Conservation (phyloP, 2,329 filamentous ascomycete species). For the Elsinoe ampelina region DNA sequence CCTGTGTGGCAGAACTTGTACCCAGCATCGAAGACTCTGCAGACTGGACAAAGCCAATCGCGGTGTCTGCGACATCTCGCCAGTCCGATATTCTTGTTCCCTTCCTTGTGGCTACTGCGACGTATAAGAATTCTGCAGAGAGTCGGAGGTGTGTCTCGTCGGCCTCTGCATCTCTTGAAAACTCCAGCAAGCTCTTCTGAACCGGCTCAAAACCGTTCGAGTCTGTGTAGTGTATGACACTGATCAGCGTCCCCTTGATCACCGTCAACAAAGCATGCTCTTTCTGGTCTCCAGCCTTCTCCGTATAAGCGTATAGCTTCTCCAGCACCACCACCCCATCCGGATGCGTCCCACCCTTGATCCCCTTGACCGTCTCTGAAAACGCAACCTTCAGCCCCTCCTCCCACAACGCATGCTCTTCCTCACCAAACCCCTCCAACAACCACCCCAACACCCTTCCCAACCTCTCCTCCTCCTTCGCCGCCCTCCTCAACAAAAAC, state of each 20-base stretch:
- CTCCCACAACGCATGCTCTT: constrained; percentile 52
- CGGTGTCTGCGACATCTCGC: constrained; percentile 49
- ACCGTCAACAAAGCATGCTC: constrained; percentile 28
- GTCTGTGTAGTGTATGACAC: constrained; percentile 72
- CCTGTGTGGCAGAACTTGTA: constrained; percentile 29
- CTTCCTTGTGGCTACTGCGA: constrained; percentile 68
- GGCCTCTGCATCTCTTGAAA: constrained; percentile 31
- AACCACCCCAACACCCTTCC: constrained; percentile 62
- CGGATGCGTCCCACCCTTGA: constrained; percentile 50
- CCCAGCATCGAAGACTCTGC: constrained; percentile 13
- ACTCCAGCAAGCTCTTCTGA: constrained; percentile 51
- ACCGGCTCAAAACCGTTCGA: constrained; percentile 60
- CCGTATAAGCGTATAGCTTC: constrained; percentile 30
- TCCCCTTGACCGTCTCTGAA: constrained; percentile 64
- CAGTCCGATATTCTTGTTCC: constrained; percentile 67
- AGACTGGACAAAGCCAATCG: constrained; percentile 25
- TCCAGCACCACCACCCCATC: constrained; percentile 45
- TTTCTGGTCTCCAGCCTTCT: constrained; percentile 18
- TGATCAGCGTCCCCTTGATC: constrained; percentile 66
- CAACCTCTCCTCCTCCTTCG: constrained; percentile 61
- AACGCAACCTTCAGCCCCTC: constrained; percentile 89
- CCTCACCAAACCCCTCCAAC: constrained; percentile 55
- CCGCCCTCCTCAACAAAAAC: constrained; percentile 85
- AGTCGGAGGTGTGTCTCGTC: constrained; percentile 34
- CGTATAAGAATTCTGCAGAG: constrained; percentile 50